phyloP scores from a whole-genome alignment of 2,329 filamentous ascomycete species.

The Raffaelea arxii region DNA sequence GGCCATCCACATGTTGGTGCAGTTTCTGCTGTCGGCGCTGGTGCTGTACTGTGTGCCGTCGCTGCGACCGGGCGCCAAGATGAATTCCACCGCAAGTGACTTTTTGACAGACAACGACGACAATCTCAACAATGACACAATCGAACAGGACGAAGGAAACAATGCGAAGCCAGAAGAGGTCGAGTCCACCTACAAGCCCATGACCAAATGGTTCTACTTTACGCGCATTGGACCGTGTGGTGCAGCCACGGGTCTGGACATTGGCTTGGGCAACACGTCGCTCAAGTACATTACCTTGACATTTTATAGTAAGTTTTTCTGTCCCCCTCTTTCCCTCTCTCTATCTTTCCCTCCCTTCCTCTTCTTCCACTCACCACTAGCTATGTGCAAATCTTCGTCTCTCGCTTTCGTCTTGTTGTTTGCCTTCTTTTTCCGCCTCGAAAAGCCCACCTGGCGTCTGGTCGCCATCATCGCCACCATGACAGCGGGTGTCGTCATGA shows the following conservation, averaged over 20 bases:
- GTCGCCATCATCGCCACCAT: slow-evolving; percentile 83
- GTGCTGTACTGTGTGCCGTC: slow-evolving; percentile 78
- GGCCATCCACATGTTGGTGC: slow-evolving; percentile 88
- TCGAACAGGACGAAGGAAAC: slow-evolving; percentile 27
- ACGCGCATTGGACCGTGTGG: slow-evolving; percentile 89
- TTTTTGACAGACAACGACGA: slow-evolving; percentile 45
- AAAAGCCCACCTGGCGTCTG: slow-evolving; percentile 76
- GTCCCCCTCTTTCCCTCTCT: not conserved
- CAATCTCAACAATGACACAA: slow-evolving; percentile 29
- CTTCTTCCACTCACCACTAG: slow-evolving; percentile 23
- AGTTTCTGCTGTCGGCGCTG: slow-evolving; percentile 69
- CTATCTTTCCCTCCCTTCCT: not conserved
- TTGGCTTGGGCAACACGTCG: slow-evolving; percentile 91
- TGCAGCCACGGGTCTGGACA: slow-evolving; percentile 85
- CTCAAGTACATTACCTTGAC: slow-evolving; percentile 93
- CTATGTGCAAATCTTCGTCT: slow-evolving; percentile 98
- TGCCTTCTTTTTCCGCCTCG: slow-evolving; percentile 86
- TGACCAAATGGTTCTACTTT: slow-evolving; percentile 86
- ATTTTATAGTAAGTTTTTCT: slow-evolving; percentile 65
- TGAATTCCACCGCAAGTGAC: slow-evolving; percentile 33
- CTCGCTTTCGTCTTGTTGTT: slow-evolving; percentile 92
- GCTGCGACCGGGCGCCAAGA: slow-evolving; percentile 49
- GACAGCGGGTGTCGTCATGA: slow-evolving; percentile 91
- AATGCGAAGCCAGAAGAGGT: slow-evolving; percentile 35
- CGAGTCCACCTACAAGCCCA: slow-evolving; percentile 42